Evolutionary conservation across 176 grass and related monocot genomes (phyloP).

Genomic region (Triticum turgidum): DNA sequence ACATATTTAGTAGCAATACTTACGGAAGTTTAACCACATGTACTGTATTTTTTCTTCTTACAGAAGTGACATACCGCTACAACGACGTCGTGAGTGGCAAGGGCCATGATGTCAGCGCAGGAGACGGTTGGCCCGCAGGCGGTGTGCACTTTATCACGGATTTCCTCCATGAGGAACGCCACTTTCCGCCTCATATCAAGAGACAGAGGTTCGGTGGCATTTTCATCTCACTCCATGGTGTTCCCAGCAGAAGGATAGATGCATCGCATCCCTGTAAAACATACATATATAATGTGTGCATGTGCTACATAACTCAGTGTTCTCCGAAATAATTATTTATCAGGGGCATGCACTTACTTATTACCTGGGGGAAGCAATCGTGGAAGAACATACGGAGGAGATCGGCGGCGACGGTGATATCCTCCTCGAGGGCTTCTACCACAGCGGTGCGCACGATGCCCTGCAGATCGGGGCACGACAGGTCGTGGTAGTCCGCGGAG

Average conservation of each 20-base stretch:
- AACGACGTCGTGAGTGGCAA: conserved; percentile 35
- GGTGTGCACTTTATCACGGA: conserved; percentile 16
- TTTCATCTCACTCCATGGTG: not conserved
- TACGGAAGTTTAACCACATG: too few species aligned
- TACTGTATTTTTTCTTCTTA: too few species aligned
- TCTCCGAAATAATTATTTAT: too few species aligned
- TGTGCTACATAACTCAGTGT: too few species aligned
- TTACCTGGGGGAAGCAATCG: conserved; percentile 54
- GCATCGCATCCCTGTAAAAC: not conserved
- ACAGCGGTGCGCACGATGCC: conserved; percentile 31
- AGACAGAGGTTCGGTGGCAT: not conserved
- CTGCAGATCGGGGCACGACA: conserved; percentile 24
- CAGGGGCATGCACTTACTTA: too few species aligned
- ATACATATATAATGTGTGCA: not conserved
- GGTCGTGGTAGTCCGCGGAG: conserved; percentile 40
- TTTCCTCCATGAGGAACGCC: conserved; percentile 22
- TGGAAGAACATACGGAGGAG: conserved; percentile 55
- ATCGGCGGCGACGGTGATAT: conserved; percentile 40
- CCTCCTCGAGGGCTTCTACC: not conserved
- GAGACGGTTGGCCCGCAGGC: conserved; percentile 39
- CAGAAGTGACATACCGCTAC: not conserved
- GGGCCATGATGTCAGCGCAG: conserved; percentile 45
- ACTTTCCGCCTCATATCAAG: not conserved
- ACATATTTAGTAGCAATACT: too few species aligned
- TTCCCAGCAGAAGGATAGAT: not conserved